Conservation (phyloP, 345 rosid genomes). For the Erysimum cheiranthoides region DNA sequence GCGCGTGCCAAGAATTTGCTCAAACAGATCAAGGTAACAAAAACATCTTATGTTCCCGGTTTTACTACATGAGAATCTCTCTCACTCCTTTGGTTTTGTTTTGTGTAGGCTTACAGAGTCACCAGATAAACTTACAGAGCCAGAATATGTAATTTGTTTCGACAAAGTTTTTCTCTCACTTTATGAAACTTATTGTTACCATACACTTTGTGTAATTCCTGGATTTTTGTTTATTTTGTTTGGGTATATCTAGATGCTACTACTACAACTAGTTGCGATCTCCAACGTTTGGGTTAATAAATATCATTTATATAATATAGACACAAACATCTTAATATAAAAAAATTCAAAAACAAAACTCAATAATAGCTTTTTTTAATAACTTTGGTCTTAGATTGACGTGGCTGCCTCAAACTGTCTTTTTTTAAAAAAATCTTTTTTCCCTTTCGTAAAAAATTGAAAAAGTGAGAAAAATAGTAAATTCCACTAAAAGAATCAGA, state of each 20-base stretch:
- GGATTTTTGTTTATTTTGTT: not conserved
- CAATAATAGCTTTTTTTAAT: too few relatives aligned
- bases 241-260: not conserved
- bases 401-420: slow-evolving; percentile 30
- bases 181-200: not conserved
- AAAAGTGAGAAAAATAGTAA: slow-evolving; percentile 10
- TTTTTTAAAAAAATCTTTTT: slow-evolving; percentile 6
- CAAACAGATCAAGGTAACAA: slow-evolving; percentile 74
- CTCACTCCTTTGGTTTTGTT: not conserved
- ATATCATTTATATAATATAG: not conserved
- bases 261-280: not conserved
- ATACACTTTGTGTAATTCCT: not conserved
- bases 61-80: not conserved
- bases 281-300: not conserved
- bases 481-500: slow-evolving; percentile 30
- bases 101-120: slow-evolving; percentile 61
- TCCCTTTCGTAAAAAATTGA: not conserved
- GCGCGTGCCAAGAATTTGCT: slow-evolving; percentile 70
- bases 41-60: slow-evolving; percentile 8
- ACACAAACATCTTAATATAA: too few relatives aligned
- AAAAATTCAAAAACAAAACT: too few relatives aligned
- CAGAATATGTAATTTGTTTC: not conserved
- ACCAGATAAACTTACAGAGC: slow-evolving; percentile 50
- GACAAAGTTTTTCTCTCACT: slow-evolving; percentile 3
- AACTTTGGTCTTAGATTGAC: slow-evolving; percentile 3